A percentile compares a stretch with the other conserved stretches of the same genome.
These are phyloP conservation scores for Lathyrus aphaca DNA, from an alignment of 306 rosid genomes.

Conservation along the genomic window DNA sequence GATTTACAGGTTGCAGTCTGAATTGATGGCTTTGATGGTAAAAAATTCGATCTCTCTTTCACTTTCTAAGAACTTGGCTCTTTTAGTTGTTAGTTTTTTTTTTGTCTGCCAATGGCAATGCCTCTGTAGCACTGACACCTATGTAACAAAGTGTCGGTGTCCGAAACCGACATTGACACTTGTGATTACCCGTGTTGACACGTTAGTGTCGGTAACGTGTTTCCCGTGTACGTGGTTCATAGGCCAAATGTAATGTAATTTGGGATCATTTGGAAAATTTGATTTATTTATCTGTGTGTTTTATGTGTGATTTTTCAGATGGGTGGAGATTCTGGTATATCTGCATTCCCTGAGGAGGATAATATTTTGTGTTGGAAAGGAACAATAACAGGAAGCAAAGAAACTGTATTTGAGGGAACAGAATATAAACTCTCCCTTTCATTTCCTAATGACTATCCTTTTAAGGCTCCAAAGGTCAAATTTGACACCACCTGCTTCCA, in stretches of 20 bases:
- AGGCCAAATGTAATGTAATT: no score
- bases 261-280: not conserved
- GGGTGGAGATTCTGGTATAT: conserved; percentile 90
- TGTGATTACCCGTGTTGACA: no score
- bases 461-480: conserved; percentile 92
- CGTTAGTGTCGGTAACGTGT: not conserved
- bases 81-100: not conserved
- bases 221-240: not conserved
- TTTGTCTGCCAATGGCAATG: no score
- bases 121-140: no score
- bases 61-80: not conserved
- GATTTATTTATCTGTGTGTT: not conserved
- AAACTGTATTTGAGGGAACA: conserved; percentile 88
- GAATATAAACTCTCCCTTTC: conserved; percentile 77
- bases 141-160: no score
- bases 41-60: conserved; percentile 34
- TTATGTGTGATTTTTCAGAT: conserved; percentile 51
- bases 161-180: no score
- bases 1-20: conserved; percentile 83
- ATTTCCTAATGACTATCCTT: conserved; percentile 92
- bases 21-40: conserved; percentile 96
- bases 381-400: conserved; percentile 91
- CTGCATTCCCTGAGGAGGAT: conserved; percentile 96
- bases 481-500: conserved; percentile 86
- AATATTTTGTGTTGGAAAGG: conserved; percentile 97